These are phyloP conservation scores for Leucocoprinus sp. DNA, from an alignment of 768 basidiomycete genomes.

Conservation along the genomic window DNA sequence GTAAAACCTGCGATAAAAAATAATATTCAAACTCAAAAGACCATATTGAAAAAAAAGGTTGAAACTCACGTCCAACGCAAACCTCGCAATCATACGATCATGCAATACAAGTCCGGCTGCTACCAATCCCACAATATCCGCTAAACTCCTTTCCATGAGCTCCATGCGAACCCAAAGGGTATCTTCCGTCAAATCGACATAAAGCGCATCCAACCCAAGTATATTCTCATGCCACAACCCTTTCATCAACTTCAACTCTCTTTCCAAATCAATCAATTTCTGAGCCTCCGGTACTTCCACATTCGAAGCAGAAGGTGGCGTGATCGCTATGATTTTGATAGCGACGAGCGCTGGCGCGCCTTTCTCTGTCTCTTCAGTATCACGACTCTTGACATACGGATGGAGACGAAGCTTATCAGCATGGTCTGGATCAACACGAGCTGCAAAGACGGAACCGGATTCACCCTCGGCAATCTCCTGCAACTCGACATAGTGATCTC, in stretches of 20 bases:
- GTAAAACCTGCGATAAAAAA: no score
- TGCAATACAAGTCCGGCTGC: constrained; percentile 54
- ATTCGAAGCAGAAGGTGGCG: constrained; percentile 23
- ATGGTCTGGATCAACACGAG: constrained; percentile 26
- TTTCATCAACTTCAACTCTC: constrained; percentile 54
- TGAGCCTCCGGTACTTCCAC: constrained; percentile 32
- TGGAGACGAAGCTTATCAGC: constrained; percentile 32
- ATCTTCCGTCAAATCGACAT: constrained; percentile 57
- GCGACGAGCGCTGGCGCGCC: constrained; percentile 47
- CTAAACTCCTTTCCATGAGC: constrained; percentile 81
- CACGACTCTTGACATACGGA: constrained; percentile 28
- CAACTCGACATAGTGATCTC: constrained; percentile 55
- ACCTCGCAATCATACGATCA: constrained; percentile 65
- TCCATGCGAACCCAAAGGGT: constrained; percentile 86
- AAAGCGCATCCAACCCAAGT: constrained; percentile 59
- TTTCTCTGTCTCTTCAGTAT: constrained; percentile 26
- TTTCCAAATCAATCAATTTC: constrained; percentile 56
- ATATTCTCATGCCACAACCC: constrained; percentile 54
- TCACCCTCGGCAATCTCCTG: constrained; percentile 82
- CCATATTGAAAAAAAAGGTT: no score
- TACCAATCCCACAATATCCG: constrained; percentile 65
- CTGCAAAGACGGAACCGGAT: constrained; percentile 60
- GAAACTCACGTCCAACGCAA: constrained; percentile 67
- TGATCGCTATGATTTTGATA: constrained; percentile 64
- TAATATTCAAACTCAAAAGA: no score